Evolutionary conservation across 805 yeast genomes (phyloP).

Genomic region (Starmerella roubikii): DNA sequence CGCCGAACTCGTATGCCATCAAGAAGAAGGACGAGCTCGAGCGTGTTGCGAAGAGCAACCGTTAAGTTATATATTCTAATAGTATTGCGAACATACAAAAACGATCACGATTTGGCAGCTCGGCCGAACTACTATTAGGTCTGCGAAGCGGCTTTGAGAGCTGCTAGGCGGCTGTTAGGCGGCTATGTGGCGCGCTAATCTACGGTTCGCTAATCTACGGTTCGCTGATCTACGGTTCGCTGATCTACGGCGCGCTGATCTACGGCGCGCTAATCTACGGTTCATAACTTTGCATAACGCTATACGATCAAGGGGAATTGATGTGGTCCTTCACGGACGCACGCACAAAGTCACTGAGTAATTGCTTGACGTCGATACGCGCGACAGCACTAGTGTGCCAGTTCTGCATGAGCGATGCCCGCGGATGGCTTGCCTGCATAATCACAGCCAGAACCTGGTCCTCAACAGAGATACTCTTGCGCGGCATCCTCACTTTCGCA

Average conservation of each 20-base stretch:
- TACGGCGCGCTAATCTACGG: too few relatives aligned
- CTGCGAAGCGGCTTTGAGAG: too few relatives aligned
- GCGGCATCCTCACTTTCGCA: constrained; percentile 5
- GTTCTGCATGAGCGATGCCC: neutral
- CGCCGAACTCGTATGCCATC: constrained; percentile 99
- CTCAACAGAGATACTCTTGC: constrained; percentile 2
- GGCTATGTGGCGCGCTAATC: too few relatives aligned
- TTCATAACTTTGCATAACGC: too few relatives aligned
- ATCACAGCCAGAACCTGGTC: constrained; percentile 13
- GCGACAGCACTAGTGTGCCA: constrained; percentile 7
- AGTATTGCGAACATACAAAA: too few relatives aligned
- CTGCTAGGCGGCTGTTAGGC: too few relatives aligned
- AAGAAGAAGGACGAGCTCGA: constrained; percentile 99
- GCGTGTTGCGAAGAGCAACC: constrained; percentile 99
- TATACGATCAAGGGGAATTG: too few relatives aligned
- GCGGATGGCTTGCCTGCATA: constrained; percentile 8
- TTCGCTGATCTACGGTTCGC: too few relatives aligned
- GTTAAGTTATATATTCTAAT: constrained; percentile 42
- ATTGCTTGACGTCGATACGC: constrained; percentile 2
- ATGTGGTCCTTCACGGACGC: constrained; percentile 4
- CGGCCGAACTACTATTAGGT: too few relatives aligned
- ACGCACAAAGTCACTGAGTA: constrained; percentile 2
- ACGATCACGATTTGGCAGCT: too few relatives aligned
- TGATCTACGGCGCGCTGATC: too few relatives aligned
- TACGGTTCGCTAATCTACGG: too few relatives aligned